These are phyloP conservation scores for Colletotrichum sp. DNA, from an alignment of 2,329 filamentous ascomycete species.

Conservation along the genomic window DNA sequence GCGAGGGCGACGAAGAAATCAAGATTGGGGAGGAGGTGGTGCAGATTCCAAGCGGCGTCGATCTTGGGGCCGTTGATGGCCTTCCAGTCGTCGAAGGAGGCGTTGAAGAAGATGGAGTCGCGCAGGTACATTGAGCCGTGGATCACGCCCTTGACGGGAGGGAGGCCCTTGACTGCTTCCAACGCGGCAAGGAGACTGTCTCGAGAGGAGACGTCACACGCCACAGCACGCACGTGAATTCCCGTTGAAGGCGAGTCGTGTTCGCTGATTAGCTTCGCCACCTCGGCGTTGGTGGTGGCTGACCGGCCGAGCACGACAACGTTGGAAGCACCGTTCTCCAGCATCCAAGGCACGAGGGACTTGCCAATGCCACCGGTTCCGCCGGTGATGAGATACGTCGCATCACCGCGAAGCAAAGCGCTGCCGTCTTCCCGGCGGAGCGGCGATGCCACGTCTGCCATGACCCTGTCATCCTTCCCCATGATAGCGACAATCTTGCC, in stretches of 20 bases:
- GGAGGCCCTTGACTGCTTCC: neutral
- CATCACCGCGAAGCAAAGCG: neutral
- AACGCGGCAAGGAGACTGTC: neutral
- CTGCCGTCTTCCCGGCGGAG: neutral
- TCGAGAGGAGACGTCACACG: neutral
- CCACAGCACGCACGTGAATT: fast-evolving
- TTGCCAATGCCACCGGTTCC: neutral
- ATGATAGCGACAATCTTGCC: neutral
- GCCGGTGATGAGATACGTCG: neutral
- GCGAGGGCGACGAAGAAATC: neutral
- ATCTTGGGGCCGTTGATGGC: neutral
- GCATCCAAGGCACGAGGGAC: neutral
- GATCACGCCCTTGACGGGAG: neutral
- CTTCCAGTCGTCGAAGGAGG: neutral
- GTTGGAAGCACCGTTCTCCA: neutral
- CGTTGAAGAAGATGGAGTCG: neutral
- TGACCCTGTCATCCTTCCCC: neutral
- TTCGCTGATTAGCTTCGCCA: neutral
- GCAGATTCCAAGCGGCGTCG: neutral
- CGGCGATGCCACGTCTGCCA: neutral
- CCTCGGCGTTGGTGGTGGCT: neutral
- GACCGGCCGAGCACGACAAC: neutral
- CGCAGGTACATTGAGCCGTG: neutral
- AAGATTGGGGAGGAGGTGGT: neutral
- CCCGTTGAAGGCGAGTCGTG: neutral